These are phyloP conservation scores for Urochloa ruziziensis DNA, from an alignment of 176 grass and related monocot species.

Conservation along the genomic window DNA sequence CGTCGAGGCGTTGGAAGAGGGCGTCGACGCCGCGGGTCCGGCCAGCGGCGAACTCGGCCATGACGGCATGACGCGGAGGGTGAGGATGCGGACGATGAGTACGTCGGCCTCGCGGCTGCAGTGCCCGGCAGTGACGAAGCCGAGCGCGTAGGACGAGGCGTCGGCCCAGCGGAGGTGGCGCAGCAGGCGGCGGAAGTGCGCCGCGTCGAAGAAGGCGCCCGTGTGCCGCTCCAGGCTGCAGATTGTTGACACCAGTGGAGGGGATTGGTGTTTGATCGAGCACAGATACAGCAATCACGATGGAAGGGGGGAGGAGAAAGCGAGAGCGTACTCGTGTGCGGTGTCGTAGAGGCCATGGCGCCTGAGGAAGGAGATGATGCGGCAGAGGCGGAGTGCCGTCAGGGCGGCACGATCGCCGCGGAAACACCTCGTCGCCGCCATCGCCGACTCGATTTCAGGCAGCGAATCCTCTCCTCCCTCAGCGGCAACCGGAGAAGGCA, in stretches of 20 bases:
- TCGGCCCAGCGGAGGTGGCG: neutral
- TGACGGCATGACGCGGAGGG: neutral
- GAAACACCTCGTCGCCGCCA: neutral
- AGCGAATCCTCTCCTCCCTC: neutral
- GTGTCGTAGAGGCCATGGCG: neutral
- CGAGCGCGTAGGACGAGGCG: neutral
- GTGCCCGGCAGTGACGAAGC: neutral
- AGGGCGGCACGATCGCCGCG: neutral
- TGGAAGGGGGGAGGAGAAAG: neutral
- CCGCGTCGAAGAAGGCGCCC: neutral
- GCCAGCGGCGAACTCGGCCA: neutral
- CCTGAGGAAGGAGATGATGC: conserved; percentile 1
- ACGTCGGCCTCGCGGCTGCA: neutral
- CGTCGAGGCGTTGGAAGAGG: neutral
- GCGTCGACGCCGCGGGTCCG: neutral
- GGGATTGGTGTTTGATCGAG: neutral
- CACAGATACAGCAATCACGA: neutral
- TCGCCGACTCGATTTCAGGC: neutral
- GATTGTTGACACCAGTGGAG: neutral
- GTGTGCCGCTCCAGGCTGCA: neutral
- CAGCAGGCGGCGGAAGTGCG: neutral
- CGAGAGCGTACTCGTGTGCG: neutral
- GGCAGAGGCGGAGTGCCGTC: neutral
- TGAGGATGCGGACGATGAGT: neutral
- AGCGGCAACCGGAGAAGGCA: neutral